A percentile compares a stretch with the other conserved stretches of the same genome.
Evolutionary conservation across 140 eudicot genomes (phyloP).

Genomic region (Erigeron philadelphicus): DNA sequence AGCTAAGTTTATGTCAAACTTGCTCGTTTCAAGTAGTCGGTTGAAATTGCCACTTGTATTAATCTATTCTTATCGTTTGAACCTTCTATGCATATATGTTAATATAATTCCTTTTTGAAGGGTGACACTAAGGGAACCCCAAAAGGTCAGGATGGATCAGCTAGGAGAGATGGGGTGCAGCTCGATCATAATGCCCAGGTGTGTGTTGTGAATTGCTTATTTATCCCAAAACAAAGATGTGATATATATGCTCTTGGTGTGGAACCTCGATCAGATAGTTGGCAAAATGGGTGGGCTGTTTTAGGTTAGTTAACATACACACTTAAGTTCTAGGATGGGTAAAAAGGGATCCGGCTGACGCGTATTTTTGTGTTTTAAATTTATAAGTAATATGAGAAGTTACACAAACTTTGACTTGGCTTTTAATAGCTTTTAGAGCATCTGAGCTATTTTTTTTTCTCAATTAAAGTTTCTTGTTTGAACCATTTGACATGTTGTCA

Average conservation of each 20-base stretch:
- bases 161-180: constrained; percentile 51
- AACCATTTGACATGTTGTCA: neutral
- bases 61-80: neutral
- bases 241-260: neutral
- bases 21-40: too few species aligned
- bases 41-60: neutral
- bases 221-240: constrained; percentile 11
- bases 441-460: neutral
- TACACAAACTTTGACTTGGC: neutral
- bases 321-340: neutral
- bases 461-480: neutral
- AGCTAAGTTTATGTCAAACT: neutral
- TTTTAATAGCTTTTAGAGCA: neutral
- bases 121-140: constrained; percentile 74
- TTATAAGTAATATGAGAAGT: too few species aligned
- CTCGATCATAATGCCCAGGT: constrained; percentile 48
- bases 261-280: neutral
- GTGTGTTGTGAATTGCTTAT: constrained; percentile 2
- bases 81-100: neutral
- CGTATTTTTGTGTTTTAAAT: neutral
- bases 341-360: neutral
- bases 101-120: constrained; percentile 26
- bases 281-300: neutral
- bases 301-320: neutral
- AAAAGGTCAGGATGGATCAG: constrained; percentile 55